Conservation (phyloP, 768 basidiomycete genomes). For the Kondoa subrosea region DNA sequence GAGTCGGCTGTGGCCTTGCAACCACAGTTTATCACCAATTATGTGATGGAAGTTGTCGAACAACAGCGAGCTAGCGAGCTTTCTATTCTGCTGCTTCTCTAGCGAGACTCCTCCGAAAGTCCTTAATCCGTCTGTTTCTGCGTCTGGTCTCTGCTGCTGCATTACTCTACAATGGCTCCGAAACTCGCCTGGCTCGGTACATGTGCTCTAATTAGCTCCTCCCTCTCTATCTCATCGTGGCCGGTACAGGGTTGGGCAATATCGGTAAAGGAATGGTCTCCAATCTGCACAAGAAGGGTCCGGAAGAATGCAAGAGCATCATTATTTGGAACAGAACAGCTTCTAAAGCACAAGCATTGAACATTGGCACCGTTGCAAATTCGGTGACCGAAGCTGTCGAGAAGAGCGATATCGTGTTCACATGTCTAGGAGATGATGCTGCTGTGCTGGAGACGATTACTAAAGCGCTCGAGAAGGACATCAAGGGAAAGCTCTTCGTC, state of each 20-base stretch:
- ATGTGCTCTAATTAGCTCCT: too few relatives aligned
- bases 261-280: slow-evolving; percentile 15
- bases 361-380: slow-evolving; percentile 7
- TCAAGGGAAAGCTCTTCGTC: slow-evolving; percentile 16
- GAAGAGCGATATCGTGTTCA: slow-evolving; percentile 13
- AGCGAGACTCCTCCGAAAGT: too few relatives aligned
- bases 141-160: too few relatives aligned
- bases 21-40: too few relatives aligned
- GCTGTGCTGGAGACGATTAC: slow-evolving; percentile 12
- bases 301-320: slow-evolving; percentile 9
- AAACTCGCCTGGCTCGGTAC: neutral
- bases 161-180: neutral
- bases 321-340: slow-evolving; percentile 13
- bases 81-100: neutral
- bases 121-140: too few relatives aligned
- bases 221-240: too few relatives aligned
- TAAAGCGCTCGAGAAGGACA: slow-evolving; percentile 5
- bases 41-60: too few relatives aligned
- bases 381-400: slow-evolving; percentile 10
- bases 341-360: slow-evolving; percentile 1
- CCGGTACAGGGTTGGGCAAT: neutral
- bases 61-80: neutral
- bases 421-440: slow-evolving; percentile 18
- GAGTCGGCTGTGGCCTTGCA: too few relatives aligned
- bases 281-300: slow-evolving; percentile 17